Percentiles rank a stretch among this genome's conserved stretches.
Evolutionary conservation across 164 flowering plant species (phyloP).

Genomic region (Umbilicus rupestris): DNA sequence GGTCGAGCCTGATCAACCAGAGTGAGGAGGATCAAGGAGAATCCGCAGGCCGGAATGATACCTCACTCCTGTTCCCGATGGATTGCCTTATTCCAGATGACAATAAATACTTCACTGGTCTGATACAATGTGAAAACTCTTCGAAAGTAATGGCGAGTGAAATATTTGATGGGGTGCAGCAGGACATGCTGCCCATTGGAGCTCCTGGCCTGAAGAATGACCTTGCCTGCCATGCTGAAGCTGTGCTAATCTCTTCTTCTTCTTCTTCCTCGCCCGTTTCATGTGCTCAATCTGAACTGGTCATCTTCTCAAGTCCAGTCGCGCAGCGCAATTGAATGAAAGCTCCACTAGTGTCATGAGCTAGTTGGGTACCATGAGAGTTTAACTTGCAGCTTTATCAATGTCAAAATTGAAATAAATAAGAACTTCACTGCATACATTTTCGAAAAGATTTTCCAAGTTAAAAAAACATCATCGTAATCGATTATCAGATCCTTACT

Average conservation of each 20-base stretch:
- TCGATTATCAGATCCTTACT: too few relatives aligned
- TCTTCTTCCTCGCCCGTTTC: neutral
- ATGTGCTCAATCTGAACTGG: neutral
- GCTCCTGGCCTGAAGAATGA: neutral
- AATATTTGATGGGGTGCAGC: neutral
- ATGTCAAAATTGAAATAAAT: too few relatives aligned
- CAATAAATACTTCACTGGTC: neutral
- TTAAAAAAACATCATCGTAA: too few relatives aligned
- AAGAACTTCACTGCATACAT: too few relatives aligned
- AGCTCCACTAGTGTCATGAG: too few relatives aligned
- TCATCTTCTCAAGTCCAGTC: neutral
- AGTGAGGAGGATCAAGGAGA: neutral
- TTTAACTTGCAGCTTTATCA: too few relatives aligned
- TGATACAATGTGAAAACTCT: neutral
- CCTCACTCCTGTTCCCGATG: neutral
- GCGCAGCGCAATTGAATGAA: too few relatives aligned
- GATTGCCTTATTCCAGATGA: conserved; percentile 1
- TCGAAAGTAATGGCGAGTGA: neutral
- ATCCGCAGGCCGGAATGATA: neutral
- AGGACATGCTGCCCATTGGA: neutral
- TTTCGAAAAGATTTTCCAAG: too few relatives aligned
- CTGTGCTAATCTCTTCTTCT: neutral
- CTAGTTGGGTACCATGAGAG: too few relatives aligned
- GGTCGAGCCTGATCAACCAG: neutral
- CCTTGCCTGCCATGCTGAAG: neutral